Base-by-base conservation (phyloP, 345 rosid species). In the Kandelia obovata region DNA sequence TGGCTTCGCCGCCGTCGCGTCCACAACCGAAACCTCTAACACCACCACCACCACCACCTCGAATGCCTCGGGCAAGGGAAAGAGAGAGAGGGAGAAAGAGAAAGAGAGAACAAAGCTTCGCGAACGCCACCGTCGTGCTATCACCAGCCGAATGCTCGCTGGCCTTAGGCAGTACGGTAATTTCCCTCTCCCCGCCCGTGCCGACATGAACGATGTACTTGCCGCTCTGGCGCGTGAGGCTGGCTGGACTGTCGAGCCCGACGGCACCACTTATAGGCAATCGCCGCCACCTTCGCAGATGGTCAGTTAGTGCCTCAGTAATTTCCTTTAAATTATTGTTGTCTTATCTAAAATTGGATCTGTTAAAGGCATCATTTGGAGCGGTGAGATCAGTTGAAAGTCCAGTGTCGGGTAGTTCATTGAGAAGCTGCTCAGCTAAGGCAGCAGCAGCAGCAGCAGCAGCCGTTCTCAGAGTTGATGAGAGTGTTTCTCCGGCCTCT, bases 121-220 rank as follows among this genome's bases (percentile, higher is more conserved):
- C 46, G 98, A 93, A 75, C 91, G 97, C 68, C 98, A 93, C 75
- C 87, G 98, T 69, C 83, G 98, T 46, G 97, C 98, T 46, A 91
- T 94, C 80, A 94, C 98, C 6, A 91, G 98, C 80, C 83, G 97
- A 62, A 94, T 94, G 97, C 92, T 94, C 46, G 89, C 96, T 5
- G 97, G 98, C 5, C 82, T 94, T 46, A 85, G 98, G 75, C 98
- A 91, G 69, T 89, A 89, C 66, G 98, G 97, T 6, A 89, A 94
- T 69, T 94, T 94, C 67, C 96, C 96, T 6, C 92, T 94, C 16
- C 98, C 97, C 6, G 98, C 98, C 11, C 98, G 98, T 66, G 98
- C 97, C 8, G 98, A 94, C 83, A 94, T 91, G 98, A 94, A 94
- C 81, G 98, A 94, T 62, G 98, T 94, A n/a, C 86, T 94, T 30